phyloP scores from a whole-genome alignment of 768 basidiomycete species.

The Pleurotus tuoliensis region DNA sequence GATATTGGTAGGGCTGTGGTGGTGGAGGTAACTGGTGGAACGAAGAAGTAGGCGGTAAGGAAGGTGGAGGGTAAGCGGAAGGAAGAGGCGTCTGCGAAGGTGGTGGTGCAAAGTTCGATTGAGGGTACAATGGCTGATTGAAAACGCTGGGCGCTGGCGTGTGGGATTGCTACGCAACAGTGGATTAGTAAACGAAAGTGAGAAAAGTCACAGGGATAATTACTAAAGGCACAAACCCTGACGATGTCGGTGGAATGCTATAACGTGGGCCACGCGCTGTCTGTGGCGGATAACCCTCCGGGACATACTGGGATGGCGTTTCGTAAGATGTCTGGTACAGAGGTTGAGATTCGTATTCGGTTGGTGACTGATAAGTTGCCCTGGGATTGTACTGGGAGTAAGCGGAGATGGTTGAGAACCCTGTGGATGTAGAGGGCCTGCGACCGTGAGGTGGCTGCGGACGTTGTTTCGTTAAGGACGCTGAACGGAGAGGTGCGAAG shows the following conservation, averaged over 20 bases:
- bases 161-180: slow-evolving; percentile 34
- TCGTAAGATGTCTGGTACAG: slow-evolving; percentile 33
- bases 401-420: slow-evolving; percentile 27
- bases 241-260: slow-evolving; percentile 61
- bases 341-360: slow-evolving; percentile 22
- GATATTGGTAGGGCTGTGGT: slow-evolving; percentile 28
- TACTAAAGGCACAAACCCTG: slow-evolving; percentile 63
- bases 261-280: slow-evolving; percentile 56
- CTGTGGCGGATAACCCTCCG: slow-evolving; percentile 24
- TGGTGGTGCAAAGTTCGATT: slow-evolving; percentile 22
- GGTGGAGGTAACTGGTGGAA: slow-evolving; percentile 32
- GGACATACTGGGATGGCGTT: slow-evolving; percentile 26
- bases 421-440: slow-evolving; percentile 33
- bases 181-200: not conserved
- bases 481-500: not conserved
- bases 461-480: slow-evolving; percentile 6
- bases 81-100: slow-evolving; percentile 28
- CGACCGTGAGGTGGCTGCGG: slow-evolving; percentile 33
- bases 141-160: slow-evolving; percentile 33
- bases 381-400: slow-evolving; percentile 28
- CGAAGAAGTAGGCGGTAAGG: slow-evolving; percentile 27
- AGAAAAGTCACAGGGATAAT: not conserved
- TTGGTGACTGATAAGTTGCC: slow-evolving; percentile 32
- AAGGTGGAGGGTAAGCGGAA: slow-evolving; percentile 23
- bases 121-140: slow-evolving; percentile 31